Evolutionary conservation across 2,329 filamentous ascomycete genomes (phyloP).

Genomic region (Verticillium dahliae): DNA sequence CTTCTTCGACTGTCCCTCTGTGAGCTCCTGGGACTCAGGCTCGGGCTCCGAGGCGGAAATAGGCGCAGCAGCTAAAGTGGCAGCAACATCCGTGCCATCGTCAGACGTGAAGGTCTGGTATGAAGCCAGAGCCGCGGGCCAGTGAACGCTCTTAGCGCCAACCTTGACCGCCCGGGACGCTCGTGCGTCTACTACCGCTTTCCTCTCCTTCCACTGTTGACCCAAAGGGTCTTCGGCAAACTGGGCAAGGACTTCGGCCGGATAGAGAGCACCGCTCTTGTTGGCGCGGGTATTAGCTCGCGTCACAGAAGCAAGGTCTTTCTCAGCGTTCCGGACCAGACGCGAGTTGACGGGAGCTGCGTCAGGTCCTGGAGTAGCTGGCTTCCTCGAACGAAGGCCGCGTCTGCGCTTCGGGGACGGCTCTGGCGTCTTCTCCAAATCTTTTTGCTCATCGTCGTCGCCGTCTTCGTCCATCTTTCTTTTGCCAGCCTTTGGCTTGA

Average conservation of each 20-base stretch:
- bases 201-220: constrained; percentile 14
- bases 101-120: not conserved
- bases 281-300: constrained; percentile 38
- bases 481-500: constrained; percentile 21
- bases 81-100: not conserved
- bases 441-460: constrained; percentile 10
- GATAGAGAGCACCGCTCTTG: constrained; percentile 28
- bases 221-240: constrained; percentile 20
- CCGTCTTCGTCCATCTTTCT: constrained; percentile 19
- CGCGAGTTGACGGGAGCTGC: constrained; percentile 1
- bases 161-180: constrained; percentile 8
- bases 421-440: constrained; percentile 4
- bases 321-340: constrained; percentile 26
- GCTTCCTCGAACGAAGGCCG: constrained; percentile 7
- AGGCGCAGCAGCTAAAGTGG: not conserved
- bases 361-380: constrained; percentile 3
- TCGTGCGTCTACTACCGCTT: constrained; percentile 19
- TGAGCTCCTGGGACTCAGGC: not conserved
- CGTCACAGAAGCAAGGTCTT: constrained; percentile 34
- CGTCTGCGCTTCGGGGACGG: constrained; percentile 5
- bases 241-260: constrained; percentile 20
- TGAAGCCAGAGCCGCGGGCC: constrained; percentile 18
- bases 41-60: not conserved
- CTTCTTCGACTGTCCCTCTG: not conserved
- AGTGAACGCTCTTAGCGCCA: constrained; percentile 21